phyloP scores from a whole-genome alignment of 768 basidiomycete species.

The Leccinum rimulosum region DNA sequence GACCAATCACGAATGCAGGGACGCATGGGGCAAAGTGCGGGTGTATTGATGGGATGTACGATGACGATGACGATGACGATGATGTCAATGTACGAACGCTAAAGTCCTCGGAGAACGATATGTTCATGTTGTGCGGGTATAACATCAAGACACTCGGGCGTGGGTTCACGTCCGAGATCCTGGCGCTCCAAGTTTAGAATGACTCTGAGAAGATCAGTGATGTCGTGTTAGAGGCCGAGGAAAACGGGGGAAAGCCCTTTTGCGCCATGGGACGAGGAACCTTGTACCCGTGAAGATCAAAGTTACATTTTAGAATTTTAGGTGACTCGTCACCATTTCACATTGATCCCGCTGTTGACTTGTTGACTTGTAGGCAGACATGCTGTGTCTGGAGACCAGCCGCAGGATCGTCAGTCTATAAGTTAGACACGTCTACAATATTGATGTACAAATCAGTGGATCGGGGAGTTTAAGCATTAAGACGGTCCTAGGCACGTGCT shows the following conservation, averaged over 20 bases:
- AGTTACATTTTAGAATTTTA: neutral
- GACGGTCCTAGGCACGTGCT: neutral
- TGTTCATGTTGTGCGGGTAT: neutral
- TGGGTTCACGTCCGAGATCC: neutral
- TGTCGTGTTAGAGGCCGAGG: slow-evolving; percentile 4
- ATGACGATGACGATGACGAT: neutral
- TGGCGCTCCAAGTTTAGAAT: slow-evolving; percentile 1
- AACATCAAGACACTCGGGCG: neutral
- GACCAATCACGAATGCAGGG: neutral
- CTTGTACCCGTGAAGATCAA: neutral
- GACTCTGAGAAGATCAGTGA: slow-evolving; percentile 2
- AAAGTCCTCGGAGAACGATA: slow-evolving; percentile 15
- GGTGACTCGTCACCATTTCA: neutral
- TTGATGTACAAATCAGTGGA: neutral
- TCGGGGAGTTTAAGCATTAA: neutral
- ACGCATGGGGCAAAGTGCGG: neutral
- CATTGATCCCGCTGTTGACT: neutral
- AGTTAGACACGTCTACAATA: neutral
- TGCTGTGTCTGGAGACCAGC: neutral
- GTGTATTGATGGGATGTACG: neutral
- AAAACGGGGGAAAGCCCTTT: neutral
- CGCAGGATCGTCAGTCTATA: neutral
- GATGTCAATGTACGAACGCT: neutral
- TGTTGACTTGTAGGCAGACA: neutral
- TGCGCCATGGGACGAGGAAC: neutral